These are phyloP conservation scores for Cytospora paraplurivora DNA, from an alignment of 2,329 filamentous ascomycete genomes.

Conservation along the genomic window DNA sequence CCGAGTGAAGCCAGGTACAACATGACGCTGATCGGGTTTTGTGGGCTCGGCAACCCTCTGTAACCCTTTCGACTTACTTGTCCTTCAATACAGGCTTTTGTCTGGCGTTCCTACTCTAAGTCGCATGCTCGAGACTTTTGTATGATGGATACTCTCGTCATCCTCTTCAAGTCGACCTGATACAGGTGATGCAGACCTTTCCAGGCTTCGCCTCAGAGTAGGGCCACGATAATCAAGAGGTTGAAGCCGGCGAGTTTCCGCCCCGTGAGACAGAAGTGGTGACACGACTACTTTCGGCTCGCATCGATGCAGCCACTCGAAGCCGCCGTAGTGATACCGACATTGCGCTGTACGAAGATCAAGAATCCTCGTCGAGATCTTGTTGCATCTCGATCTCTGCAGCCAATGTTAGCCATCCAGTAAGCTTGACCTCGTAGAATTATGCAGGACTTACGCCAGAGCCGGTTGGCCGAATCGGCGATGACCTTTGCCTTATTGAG, in stretches of 20 bases:
- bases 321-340: background rate
- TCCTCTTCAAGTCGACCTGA: too few relatives aligned
- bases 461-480: constrained; percentile 65
- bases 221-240: background rate
- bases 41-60: too few relatives aligned
- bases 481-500: constrained; percentile 69
- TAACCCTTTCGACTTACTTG: too few relatives aligned
- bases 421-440: constrained; percentile 3
- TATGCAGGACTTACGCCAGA: constrained; percentile 60
- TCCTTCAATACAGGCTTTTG: too few relatives aligned
- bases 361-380: constrained; percentile 49
- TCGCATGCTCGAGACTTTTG: too few relatives aligned
- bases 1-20: too few relatives aligned
- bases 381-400: constrained; percentile 55
- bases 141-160: too few relatives aligned
- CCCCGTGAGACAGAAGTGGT: background rate
- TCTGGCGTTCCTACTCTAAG: too few relatives aligned
- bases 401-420: constrained; percentile 27
- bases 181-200: too few relatives aligned
- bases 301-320: background rate
- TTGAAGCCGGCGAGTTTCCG: background rate
- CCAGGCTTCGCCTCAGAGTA: background rate
- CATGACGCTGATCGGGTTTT: too few relatives aligned
- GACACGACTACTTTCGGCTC: background rate
- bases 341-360: background rate